Percentiles rank a stretch among this genome's conserved stretches.
phyloP scores from a whole-genome alignment of 352 stramenopile genomes.

The Pythium sukuiense region DNA sequence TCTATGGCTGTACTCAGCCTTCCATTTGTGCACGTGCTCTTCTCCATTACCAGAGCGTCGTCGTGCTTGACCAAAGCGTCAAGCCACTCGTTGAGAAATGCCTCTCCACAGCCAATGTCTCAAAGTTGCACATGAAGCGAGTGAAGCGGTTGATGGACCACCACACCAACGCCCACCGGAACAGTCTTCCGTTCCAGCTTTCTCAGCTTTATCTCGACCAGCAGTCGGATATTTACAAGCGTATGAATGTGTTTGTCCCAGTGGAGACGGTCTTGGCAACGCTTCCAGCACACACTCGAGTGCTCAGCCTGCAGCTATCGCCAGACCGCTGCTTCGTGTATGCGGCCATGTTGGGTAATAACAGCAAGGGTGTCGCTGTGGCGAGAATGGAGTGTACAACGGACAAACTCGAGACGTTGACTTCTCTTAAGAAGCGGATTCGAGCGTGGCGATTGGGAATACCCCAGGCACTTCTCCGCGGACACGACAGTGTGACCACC shows the following conservation, averaged over 20 bases:
- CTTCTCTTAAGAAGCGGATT: conserved; percentile 34
- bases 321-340: conserved; percentile 70
- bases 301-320: conserved; percentile 70
- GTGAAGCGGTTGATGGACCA: conserved; percentile 34
- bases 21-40: conserved; percentile 55
- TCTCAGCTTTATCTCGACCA: conserved; percentile 65
- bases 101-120: conserved; percentile 36
- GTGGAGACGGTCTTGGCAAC: conserved; percentile 44
- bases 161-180: conserved; percentile 41
- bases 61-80: conserved; percentile 37
- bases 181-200: conserved; percentile 67
- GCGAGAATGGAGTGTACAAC: conserved; percentile 65
- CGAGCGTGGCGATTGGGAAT: conserved; percentile 38
- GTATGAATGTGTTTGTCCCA: conserved; percentile 43
- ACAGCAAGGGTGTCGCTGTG: conserved; percentile 45
- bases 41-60: conserved; percentile 61
- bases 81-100: conserved; percentile 38
- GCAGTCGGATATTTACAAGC: conserved; percentile 63
- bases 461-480: conserved; percentile 37
- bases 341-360: conserved; percentile 36
- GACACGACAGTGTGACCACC: conserved; percentile 29
- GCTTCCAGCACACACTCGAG: conserved; percentile 38
- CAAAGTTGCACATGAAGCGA: conserved; percentile 52
- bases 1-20: conserved; percentile 45
- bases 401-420: conserved; percentile 27